A percentile compares a stretch with the other conserved stretches of the same genome.
Evolutionary conservation across 148 eudicot genomes (phyloP).

Genomic region (Nepenthes mirabilis): DNA sequence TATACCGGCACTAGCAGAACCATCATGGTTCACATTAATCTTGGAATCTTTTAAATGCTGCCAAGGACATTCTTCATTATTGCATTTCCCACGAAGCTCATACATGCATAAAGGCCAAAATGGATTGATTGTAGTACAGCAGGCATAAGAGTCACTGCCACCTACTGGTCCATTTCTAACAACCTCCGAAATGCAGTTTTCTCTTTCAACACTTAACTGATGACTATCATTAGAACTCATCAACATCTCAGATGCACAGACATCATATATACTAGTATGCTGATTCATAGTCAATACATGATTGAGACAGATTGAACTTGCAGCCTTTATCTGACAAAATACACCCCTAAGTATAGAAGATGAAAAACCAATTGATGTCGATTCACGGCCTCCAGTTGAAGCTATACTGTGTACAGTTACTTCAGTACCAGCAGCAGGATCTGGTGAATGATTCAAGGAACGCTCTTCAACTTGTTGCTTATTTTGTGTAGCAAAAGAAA

Average conservation of each 20-base stretch:
- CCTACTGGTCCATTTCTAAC: constrained; percentile 13
- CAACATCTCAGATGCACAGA: constrained; percentile 6
- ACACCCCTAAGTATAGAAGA: constrained; percentile 31
- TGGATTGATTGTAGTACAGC: constrained; percentile 36
- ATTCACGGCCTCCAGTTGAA: constrained; percentile 8
- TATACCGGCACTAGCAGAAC: constrained; percentile 25
- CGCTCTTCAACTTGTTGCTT: constrained; percentile 20
- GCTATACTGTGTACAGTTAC: constrained; percentile 5
- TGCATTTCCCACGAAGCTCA: constrained; percentile 74
- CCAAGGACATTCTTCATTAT: constrained; percentile 62
- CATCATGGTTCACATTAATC: constrained; percentile 9
- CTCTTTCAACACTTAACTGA: constrained; percentile 8
- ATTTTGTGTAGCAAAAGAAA: constrained; percentile 7
- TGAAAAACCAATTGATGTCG: constrained; percentile 10
- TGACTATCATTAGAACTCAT: constrained; percentile 7
- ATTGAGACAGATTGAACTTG: constrained; percentile 5
- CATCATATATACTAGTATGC: constrained; percentile 6
- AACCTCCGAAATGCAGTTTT: constrained; percentile 11
- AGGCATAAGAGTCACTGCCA: constrained; percentile 33
- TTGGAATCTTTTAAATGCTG: constrained; percentile 46
- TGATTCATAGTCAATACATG: constrained; percentile 9
- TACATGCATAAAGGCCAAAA: constrained; percentile 65
- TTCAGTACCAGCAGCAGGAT: constrained; percentile 15
- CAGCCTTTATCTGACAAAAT: constrained; percentile 22
- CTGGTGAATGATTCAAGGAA: constrained; percentile 18